Base-by-base conservation (phyloP, 768 basidiomycete species). In the Cantharellus anzutake region DNA sequence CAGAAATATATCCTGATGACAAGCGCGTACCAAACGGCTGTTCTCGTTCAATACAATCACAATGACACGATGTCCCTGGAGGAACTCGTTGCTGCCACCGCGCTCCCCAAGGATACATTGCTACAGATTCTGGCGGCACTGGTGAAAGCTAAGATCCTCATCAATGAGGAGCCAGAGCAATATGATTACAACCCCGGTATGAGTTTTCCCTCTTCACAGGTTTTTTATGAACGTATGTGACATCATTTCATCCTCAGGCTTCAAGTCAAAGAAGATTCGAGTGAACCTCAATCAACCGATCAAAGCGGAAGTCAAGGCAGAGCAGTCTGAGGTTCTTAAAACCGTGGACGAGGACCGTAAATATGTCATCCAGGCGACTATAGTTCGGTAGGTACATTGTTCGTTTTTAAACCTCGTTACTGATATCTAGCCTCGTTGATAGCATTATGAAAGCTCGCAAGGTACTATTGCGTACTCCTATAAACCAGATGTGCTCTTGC, bases 1-100 rank as follows among this genome's bases (percentile, higher is more conserved):
- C 90, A 92, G 71, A 96, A 92, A 71, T 97, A 97, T 73, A 91
- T 94, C 65, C 74, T 98, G 68, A 88, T 92, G 83, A 90, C 89
- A 40, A 92, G 87, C 65, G 80, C 91, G 4, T 97, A 86, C 72
- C 96, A 99, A 71, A 88, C 87, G 79, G 87, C 88, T 5, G 83
- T 98, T n/a, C 76, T 98, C 42, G 70, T 91, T 61, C 91, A 92
- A 68, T 99, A 90, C 76, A 99, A 98, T 73, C 79, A 80, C 62
- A 80, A 85, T 67, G 92, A 97, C 67, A 86, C 85, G 35, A 73
- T 97, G 63, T 84, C 84, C 0, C 72, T 87, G 63, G 79, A 83
- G 39, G 93, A 97, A 68, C 73, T 98, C 37, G 73, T 79, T 48
- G 72, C 79, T 5, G 90, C 86, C 1, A 96, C 93, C 4, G 76